phyloP scores from a whole-genome alignment of 2,329 filamentous ascomycete species.

The Escovopsis sp. region DNA sequence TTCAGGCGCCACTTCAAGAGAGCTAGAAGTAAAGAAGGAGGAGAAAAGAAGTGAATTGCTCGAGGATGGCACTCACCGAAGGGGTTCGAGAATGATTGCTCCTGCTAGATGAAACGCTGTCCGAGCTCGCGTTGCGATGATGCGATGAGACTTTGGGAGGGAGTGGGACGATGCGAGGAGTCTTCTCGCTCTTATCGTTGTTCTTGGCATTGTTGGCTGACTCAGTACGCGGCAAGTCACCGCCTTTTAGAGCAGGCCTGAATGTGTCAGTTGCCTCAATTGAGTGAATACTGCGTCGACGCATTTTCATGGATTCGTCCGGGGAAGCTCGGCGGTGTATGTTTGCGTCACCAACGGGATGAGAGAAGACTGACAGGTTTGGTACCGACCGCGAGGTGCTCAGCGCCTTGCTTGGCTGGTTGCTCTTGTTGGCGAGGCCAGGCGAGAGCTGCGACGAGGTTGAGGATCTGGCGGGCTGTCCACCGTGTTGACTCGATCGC shows the following conservation, averaged over 20 bases:
- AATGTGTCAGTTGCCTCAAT: slow-evolving; percentile 23
- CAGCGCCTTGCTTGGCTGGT: slow-evolving; percentile 17
- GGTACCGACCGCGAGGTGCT: slow-evolving; percentile 19
- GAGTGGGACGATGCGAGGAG: slow-evolving; percentile 21
- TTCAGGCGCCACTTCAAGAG: no score
- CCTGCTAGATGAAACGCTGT: slow-evolving; percentile 45
- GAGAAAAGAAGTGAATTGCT: slow-evolving; percentile 8
- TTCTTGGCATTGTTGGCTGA: slow-evolving; percentile 2
- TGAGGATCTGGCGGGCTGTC: slow-evolving; percentile 23
- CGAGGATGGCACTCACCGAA: slow-evolving; percentile 41
- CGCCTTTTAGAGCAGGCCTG: slow-evolving; percentile 6
- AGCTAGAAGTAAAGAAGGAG: slow-evolving; percentile 17
- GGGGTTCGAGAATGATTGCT: slow-evolving; percentile 46
- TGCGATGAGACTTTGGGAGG: slow-evolving; percentile 11
- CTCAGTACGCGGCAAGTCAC: slow-evolving; percentile 1
- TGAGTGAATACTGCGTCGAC: slow-evolving; percentile 70
- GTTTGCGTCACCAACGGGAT: slow-evolving; percentile 53
- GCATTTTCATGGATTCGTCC: slow-evolving; percentile 61
- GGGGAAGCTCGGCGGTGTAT: slow-evolving; percentile 40
- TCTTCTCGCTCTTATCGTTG: slow-evolving; percentile 24
- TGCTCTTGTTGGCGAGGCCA: slow-evolving; percentile 13
- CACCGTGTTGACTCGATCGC: slow-evolving; percentile 37
- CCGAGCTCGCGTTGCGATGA: slow-evolving; percentile 42
- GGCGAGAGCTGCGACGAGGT: slow-evolving; percentile 18
- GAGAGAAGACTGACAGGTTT: slow-evolving; percentile 35